Evolutionary conservation across 2,329 filamentous ascomycete species (phyloP).

Genomic region (Onygenales sp.): DNA sequence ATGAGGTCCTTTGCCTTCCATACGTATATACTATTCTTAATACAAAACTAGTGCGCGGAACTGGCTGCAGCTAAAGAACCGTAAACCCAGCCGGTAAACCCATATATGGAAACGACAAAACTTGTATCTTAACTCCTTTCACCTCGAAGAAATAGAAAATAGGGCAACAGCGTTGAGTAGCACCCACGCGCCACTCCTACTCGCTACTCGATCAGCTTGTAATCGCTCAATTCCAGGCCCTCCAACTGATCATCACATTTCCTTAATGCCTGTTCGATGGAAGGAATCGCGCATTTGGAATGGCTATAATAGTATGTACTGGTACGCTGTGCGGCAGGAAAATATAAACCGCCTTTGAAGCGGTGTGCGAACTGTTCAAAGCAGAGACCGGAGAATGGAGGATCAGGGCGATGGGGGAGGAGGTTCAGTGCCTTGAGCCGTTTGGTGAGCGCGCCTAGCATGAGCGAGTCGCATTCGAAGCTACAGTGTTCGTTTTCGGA

Average conservation of each 20-base stretch:
- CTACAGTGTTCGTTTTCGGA: slow-evolving; percentile 12
- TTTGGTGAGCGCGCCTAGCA: slow-evolving; percentile 12
- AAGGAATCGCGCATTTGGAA: slow-evolving; percentile 12
- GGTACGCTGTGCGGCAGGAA: slow-evolving; percentile 12
- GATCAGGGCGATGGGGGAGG: slow-evolving; percentile 9
- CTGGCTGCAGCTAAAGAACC: too few species aligned
- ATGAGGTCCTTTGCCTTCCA: too few species aligned
- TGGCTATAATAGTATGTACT: slow-evolving; percentile 12
- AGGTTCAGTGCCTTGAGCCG: slow-evolving; percentile 9
- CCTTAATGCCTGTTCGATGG: slow-evolving; percentile 9
- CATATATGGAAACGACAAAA: too few species aligned
- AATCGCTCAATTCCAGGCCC: slow-evolving; percentile 10
- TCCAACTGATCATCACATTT: slow-evolving; percentile 9
- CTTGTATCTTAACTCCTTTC: too few species aligned
- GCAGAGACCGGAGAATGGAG: slow-evolving; percentile 11
- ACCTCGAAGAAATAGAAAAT: too few species aligned
- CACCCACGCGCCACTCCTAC: not conserved
- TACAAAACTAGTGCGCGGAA: too few species aligned
- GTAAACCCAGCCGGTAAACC: too few species aligned
- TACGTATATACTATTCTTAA: too few species aligned
- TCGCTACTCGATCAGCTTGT: not conserved
- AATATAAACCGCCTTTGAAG: slow-evolving; percentile 12
- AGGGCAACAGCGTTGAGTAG: too few species aligned
- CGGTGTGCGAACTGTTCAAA: slow-evolving; percentile 12
- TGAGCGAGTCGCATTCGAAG: slow-evolving; percentile 13